Evolutionary conservation across 257 asterid genomes (phyloP).

Genomic region (Lithospermum erythrorhizon): DNA sequence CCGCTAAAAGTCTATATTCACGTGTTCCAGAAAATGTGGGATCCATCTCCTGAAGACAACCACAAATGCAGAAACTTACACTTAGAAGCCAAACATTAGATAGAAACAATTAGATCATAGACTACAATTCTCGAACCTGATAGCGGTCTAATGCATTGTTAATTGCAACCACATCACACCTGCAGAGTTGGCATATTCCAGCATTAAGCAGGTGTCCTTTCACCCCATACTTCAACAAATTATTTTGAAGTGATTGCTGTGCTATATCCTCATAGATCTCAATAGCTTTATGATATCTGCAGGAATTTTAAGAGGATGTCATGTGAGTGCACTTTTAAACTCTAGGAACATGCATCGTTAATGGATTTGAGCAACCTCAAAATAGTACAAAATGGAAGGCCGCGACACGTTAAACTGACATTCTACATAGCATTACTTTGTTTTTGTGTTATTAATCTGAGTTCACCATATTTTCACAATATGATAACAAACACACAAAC

Average conservation of each 20-base stretch:
- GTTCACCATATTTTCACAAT: no score
- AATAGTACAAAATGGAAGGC: no score
- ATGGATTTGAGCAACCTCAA: no score
- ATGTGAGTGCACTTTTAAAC: not conserved
- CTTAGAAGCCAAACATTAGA: not conserved
- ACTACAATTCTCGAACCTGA: slow-evolving; percentile 35
- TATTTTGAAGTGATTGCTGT: slow-evolving; percentile 67
- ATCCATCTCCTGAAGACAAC: slow-evolving; percentile 66
- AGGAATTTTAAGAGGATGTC: slow-evolving; percentile 4
- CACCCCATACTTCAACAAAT: slow-evolving; percentile 93
- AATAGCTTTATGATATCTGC: slow-evolving; percentile 76
- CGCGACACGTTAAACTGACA: no score
- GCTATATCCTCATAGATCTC: slow-evolving; percentile 93
- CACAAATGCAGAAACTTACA: not conserved
- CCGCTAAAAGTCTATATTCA: slow-evolving; percentile 67
- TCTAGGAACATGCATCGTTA: no score
- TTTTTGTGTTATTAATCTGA: no score
- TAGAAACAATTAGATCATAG: not conserved
- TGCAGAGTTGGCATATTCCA: slow-evolving; percentile 96
- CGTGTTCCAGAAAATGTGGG: slow-evolving; percentile 96
- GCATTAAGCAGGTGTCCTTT: slow-evolving; percentile 98
- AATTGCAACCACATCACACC: slow-evolving; percentile 84
- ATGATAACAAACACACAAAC: no score
- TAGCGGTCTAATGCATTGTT: slow-evolving; percentile 79
- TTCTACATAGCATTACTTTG: no score